Evolutionary conservation across 208 protist genomes (phyloP).

Genomic region (Trypanosomatidae sp.): DNA sequence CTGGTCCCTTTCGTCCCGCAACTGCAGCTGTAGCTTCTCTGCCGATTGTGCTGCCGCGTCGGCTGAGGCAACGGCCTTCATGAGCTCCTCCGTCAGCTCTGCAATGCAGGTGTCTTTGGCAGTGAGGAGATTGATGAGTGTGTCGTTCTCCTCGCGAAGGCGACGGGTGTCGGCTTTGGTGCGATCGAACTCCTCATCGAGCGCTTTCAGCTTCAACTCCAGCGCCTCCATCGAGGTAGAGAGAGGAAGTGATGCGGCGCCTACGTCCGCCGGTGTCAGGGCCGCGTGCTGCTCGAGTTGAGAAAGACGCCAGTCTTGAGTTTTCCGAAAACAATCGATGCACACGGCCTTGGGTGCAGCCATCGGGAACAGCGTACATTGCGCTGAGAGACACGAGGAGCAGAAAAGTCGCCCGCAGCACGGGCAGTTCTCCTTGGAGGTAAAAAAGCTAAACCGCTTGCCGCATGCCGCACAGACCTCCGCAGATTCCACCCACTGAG

Average conservation of each 20-base stretch:
- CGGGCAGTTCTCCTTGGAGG: conserved; percentile 57
- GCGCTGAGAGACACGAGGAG: conserved; percentile 52
- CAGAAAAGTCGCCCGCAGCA: conserved; percentile 68
- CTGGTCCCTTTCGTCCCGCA: neutral
- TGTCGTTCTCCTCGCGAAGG: conserved; percentile 43
- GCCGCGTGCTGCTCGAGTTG: conserved; percentile 2
- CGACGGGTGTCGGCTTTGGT: conserved; percentile 19
- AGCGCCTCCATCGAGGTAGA: neutral
- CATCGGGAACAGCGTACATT: conserved; percentile 36
- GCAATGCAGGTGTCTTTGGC: conserved; percentile 25
- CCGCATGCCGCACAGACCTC: conserved; percentile 54
- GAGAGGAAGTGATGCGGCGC: neutral
- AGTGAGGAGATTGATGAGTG: conserved; percentile 8
- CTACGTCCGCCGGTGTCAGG: neutral
- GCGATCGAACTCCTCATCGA: conserved; percentile 24
- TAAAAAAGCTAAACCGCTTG: conserved; percentile 54
- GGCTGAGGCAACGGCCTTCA: neutral
- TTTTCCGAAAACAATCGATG: conserved; percentile 58
- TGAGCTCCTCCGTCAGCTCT: conserved; percentile 9
- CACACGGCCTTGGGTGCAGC: conserved; percentile 38
- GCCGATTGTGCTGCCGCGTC: neutral
- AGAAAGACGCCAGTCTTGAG: conserved; percentile 34
- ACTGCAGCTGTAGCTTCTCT: neutral
- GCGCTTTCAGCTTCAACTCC: neutral
- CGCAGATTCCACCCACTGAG: conserved; percentile 32